These are phyloP conservation scores for Taphrina wiesneri DNA, from an alignment of 1,139 yeast species.

Conservation along the genomic window DNA sequence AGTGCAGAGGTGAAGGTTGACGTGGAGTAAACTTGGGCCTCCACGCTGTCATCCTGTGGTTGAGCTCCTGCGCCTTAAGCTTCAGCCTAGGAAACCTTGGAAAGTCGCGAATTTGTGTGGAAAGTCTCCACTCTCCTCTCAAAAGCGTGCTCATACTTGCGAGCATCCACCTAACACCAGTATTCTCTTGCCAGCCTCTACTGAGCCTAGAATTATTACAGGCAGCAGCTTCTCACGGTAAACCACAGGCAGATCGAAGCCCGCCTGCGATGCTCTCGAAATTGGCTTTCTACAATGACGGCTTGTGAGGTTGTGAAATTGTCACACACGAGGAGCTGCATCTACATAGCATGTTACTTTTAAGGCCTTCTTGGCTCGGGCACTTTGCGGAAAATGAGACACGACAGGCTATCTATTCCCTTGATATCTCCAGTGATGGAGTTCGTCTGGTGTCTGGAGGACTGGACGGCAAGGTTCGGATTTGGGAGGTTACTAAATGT, in stretches of 20 bases:
- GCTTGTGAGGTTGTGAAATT: background rate
- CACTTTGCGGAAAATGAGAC: slow-evolving; percentile 26
- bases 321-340: background rate
- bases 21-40: background rate
- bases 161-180: too few species aligned
- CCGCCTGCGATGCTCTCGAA: too few species aligned
- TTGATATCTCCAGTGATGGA: slow-evolving; percentile 79
- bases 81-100: too few species aligned
- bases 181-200: too few species aligned
- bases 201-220: too few species aligned
- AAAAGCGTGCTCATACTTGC: too few species aligned
- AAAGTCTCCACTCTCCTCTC: background rate
- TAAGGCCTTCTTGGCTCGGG: slow-evolving; percentile 32
- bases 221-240: too few species aligned
- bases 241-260: too few species aligned
- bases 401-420: slow-evolving; percentile 58
- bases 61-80: background rate
- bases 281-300: background rate
- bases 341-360: background rate
- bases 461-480: slow-evolving; percentile 79
- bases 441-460: slow-evolving; percentile 90
- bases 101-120: background rate
- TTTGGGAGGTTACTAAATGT: slow-evolving; percentile 77
- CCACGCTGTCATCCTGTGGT: background rate
- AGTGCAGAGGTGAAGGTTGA: background rate